Evolutionary conservation across 345 rosid genomes (phyloP), one percentile per base, ranked within the genome.

Genomic region (Litchi chinensis): DNA sequence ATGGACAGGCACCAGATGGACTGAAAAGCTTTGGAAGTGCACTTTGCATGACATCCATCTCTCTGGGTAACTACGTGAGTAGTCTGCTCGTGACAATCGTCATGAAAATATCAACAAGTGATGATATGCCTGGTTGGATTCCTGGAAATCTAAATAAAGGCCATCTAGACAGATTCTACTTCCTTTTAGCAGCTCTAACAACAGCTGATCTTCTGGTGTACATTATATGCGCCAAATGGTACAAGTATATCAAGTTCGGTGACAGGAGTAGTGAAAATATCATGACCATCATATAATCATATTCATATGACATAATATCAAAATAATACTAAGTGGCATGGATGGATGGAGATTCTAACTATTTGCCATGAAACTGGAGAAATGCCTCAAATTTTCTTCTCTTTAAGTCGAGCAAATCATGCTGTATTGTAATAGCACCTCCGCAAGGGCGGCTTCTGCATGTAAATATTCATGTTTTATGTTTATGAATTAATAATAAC

Each of bases 1-100:
- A 96, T 76, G 90, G 90, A 5, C 99, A 96, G 80, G 90, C 99
- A 15, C 99, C 99, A 1, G 93, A 89, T 0, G 93, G 99, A 43
- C 71, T 96, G 10, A 96, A 93, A 85, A 96, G 99, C 88, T 96
- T 96, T n/a, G 98, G 98, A 18, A 94, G 98, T 43, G 98, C 99
- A 4, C 89, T 96, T 1, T 94, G 99, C 78, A 94, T 96, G 99
- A 90, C 97, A 3, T 96, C 99, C 0, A 96, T 96, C 69, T 96
- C 98, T 10, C 86, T 94, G 2, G 99, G 99, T 32, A 96, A 96
- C 82, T 96, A 94, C 70, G 98, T 94, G 13, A 96, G 99, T 65
- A 91, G 96, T 82, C 80, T 96, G 88, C 82, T 96, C 2, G 98
- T 94, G 70, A 78, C 93, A 8, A 86, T 90, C 48, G 98, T 92